phyloP scores from a whole-genome alignment of 1,284 basidiomycete species.

The Ceratobasidium sp. region DNA sequence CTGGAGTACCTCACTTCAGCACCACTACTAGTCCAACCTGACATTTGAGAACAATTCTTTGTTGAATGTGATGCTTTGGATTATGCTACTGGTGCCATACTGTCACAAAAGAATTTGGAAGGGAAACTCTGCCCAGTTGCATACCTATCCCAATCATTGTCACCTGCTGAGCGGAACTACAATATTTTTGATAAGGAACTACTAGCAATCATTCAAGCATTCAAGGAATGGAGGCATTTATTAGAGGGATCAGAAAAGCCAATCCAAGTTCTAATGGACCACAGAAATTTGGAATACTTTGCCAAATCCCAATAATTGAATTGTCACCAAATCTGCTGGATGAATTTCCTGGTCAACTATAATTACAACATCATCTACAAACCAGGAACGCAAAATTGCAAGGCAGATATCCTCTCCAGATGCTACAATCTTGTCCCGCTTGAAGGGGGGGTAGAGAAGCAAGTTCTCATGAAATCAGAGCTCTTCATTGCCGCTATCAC shows the following conservation, averaged over 20 bases:
- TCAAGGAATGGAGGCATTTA: no score
- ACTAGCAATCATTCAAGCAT: no score
- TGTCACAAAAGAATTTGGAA: conserved; percentile 39
- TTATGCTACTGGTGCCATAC: conserved; percentile 26
- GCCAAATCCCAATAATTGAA: conserved; percentile 22
- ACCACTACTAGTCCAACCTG: conserved; percentile 46
- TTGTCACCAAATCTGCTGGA: conserved; percentile 20
- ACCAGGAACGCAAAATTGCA: conserved; percentile 8
- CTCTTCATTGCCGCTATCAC: conserved; percentile 14
- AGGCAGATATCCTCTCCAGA: not conserved
- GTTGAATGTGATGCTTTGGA: conserved; percentile 20
- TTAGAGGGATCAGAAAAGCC: no score
- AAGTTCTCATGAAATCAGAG: not conserved
- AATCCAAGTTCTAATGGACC: no score
- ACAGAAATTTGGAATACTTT: conserved; percentile 14
- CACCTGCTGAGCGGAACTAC: no score
- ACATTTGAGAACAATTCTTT: conserved; percentile 48
- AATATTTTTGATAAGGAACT: no score
- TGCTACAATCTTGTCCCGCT: conserved; percentile 45
- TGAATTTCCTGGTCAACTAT: conserved; percentile 11
- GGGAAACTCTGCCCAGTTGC: conserved; percentile 5
- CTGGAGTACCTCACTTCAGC: conserved; percentile 44
- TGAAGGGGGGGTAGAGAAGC: conserved; percentile 16
- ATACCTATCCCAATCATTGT: conserved; percentile 15
- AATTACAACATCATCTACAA: conserved; percentile 20